A percentile compares a stretch with the other conserved stretches of the same genome.
phyloP scores from a whole-genome alignment of 345 rosid genomes.

The Citrus hindsii region DNA sequence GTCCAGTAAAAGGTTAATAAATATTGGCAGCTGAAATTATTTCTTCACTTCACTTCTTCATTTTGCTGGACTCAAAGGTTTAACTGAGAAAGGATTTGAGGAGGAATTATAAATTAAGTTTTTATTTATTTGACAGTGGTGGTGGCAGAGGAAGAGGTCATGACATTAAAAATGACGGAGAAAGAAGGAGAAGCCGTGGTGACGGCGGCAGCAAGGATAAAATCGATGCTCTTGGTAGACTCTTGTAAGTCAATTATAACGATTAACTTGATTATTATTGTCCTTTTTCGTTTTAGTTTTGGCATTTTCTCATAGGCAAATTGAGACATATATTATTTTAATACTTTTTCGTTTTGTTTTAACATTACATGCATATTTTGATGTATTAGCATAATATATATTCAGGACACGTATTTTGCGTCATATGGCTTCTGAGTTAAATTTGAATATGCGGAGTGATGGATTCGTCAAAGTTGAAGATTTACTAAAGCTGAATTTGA shows the following conservation, averaged over 20 bases:
- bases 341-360: too few species aligned
- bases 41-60: neutral
- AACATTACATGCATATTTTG: neutral
- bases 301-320: too few species aligned
- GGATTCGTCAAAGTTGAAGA: slow-evolving; percentile 82
- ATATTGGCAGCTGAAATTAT: neutral
- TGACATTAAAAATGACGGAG: neutral
- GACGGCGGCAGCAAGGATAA: slow-evolving; percentile 31
- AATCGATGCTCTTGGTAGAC: slow-evolving; percentile 87
- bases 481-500: slow-evolving; percentile 61
- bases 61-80: neutral
- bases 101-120: neutral
- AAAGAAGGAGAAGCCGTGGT: neutral
- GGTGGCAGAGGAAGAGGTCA: slow-evolving; percentile 10
- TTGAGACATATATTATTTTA: too few species aligned
- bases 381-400: neutral
- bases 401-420: slow-evolving; percentile 75
- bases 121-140: slow-evolving; percentile 27
- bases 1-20: slow-evolving; percentile 18
- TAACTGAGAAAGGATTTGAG: neutral
- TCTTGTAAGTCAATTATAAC: slow-evolving; percentile 50
- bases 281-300: too few species aligned
- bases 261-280: too few species aligned
- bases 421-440: slow-evolving; percentile 74
- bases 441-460: slow-evolving; percentile 68